Evolutionary conservation across 2,329 filamentous ascomycete species (phyloP).

Genomic region (Cylindrodendrum hubeiense): DNA sequence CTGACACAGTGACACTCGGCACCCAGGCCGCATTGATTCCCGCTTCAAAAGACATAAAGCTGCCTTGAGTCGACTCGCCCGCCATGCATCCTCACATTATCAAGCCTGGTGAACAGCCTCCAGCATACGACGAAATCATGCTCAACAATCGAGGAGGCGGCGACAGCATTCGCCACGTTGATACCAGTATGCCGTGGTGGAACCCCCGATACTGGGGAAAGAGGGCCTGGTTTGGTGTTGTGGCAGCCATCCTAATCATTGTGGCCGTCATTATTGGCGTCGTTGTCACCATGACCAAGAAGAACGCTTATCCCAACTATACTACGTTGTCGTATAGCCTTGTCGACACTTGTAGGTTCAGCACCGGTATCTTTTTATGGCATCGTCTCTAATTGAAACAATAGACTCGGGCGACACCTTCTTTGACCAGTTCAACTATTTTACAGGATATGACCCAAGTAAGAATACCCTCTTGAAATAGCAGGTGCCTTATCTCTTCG

Average conservation of each 20-base stretch:
- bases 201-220: conserved; percentile 67
- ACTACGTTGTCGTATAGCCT: conserved; percentile 60
- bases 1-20: neutral
- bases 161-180: conserved; percentile 36
- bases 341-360: conserved; percentile 60
- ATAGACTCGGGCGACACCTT: conserved; percentile 63
- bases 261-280: conserved; percentile 63
- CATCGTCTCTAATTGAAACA: conserved; percentile 5
- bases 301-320: conserved; percentile 63
- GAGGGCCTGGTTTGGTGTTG: conserved; percentile 60
- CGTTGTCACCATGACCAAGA: conserved; percentile 54
- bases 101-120: conserved; percentile 42
- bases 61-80: neutral
- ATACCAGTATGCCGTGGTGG: conserved; percentile 53
- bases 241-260: conserved; percentile 56
- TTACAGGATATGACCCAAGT: conserved; percentile 62
- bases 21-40: neutral
- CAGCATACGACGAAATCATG: conserved; percentile 46
- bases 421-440: conserved; percentile 69
- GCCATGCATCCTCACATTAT: conserved; percentile 30
- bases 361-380: neutral
- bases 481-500: neutral
- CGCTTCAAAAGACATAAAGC: neutral
- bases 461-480: conserved; percentile 23
- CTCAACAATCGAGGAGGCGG: conserved; percentile 32